phyloP scores from a whole-genome alignment of 139 green algal genomes.

The Coelastrella sp. region DNA sequence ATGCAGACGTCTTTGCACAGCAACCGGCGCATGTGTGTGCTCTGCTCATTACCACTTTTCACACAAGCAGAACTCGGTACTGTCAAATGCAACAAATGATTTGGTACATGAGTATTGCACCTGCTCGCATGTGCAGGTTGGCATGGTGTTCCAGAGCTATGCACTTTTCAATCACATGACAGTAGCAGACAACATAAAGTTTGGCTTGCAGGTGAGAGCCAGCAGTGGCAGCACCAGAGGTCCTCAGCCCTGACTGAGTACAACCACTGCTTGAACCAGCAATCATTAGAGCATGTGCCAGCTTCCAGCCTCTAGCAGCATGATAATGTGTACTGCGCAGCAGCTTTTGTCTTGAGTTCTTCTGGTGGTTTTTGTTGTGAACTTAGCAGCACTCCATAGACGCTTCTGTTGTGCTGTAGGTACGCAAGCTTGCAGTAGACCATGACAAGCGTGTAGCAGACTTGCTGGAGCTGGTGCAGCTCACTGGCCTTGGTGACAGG shows the following conservation, averaged over 20 bases:
- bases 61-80: too few relatives aligned
- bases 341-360: not conserved
- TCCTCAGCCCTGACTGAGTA: not conserved
- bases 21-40: not conserved
- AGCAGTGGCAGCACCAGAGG: not conserved
- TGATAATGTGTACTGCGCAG: not conserved
- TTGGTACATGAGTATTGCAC: not conserved
- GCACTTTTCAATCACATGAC: conserved; percentile 95
- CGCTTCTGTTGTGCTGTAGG: conserved; percentile 44
- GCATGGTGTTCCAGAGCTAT: conserved; percentile 93
- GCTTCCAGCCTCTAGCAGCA: not conserved
- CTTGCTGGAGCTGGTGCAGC: conserved; percentile 86
- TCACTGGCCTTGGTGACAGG: conserved; percentile 71
- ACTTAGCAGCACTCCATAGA: not conserved
- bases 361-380: not conserved
- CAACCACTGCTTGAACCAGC: not conserved
- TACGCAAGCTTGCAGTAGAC: conserved; percentile 77
- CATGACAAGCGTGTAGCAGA: conserved; percentile 77
- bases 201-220: conserved; percentile 77
- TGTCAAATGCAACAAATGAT: not conserved
- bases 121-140: conserved; percentile 63
- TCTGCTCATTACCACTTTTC: not conserved
- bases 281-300: not conserved
- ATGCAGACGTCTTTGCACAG: too few relatives aligned
- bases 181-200: conserved; percentile 90